Conservation (phyloP, 169 alveolate genomes). For the Cystoisospora suis region DNA sequence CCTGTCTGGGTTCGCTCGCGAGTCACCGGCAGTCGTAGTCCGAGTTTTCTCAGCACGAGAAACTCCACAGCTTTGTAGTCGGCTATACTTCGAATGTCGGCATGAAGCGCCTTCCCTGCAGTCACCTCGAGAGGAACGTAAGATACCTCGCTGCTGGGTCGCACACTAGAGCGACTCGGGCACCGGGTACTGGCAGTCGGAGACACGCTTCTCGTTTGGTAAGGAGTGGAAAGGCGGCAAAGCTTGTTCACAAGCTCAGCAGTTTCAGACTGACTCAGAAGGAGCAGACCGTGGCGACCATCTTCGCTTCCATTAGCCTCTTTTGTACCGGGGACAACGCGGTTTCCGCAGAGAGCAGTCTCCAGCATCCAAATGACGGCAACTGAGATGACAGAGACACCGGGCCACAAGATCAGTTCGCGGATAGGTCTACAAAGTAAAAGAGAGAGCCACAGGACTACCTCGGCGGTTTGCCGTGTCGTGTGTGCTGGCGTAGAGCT, state of each 20-base stretch:
- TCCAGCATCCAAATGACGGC: conserved; percentile 43
- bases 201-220: background rate
- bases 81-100: conserved; percentile 18
- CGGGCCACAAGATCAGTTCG: background rate
- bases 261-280: background rate
- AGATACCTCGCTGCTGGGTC: background rate
- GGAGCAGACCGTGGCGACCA: conserved; percentile 28
- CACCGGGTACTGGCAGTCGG: background rate
- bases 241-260: background rate
- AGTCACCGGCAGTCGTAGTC: background rate
- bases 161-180: background rate
- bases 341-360: conserved; percentile 16
- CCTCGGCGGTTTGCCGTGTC: too few species aligned
- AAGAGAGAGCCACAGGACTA: too few species aligned
- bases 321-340: conserved; percentile 1
- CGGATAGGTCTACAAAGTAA: too few species aligned
- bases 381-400: background rate
- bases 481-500: too few species aligned
- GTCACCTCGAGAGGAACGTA: background rate
- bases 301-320: background rate
- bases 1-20: background rate
- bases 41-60: background rate
- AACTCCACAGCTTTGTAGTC: background rate
- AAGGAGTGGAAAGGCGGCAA: background rate
- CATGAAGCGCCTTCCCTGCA: background rate